phyloP scores from a whole-genome alignment of 2,329 filamentous ascomycete genomes.

The Teratosphaeria gauchensis region DNA sequence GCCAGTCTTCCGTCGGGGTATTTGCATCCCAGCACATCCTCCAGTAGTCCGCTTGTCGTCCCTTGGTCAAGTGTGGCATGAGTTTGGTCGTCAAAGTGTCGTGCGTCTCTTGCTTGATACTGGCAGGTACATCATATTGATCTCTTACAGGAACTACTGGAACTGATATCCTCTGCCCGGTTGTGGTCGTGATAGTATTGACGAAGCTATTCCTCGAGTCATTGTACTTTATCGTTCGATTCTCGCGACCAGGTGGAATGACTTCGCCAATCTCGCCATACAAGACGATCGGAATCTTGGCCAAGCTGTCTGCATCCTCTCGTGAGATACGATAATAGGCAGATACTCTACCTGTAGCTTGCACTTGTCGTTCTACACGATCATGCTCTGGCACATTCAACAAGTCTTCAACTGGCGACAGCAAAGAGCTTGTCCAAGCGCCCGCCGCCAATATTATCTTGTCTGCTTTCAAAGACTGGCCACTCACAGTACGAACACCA shows the following conservation, averaged over 20 bases:
- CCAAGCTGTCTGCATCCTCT: conserved; percentile 40
- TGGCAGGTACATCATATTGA: conserved; percentile 34
- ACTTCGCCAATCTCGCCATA: conserved; percentile 39
- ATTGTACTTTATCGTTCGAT: conserved; percentile 50
- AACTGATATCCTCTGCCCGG: conserved; percentile 44
- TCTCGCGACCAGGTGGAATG: conserved; percentile 39
- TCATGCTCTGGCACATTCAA: conserved; percentile 35
- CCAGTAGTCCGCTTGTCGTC: conserved; percentile 27
- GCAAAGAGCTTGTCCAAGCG: conserved; percentile 46
- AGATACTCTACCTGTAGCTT: conserved; percentile 50
- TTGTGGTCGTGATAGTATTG: conserved; percentile 40
- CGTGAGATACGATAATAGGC: conserved; percentile 47
- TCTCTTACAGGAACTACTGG: conserved; percentile 31
- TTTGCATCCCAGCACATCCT: conserved; percentile 50
- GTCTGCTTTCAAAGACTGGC: conserved; percentile 40
- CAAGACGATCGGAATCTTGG: conserved; percentile 44
- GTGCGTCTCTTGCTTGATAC: conserved; percentile 36
- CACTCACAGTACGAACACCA: conserved; percentile 43
- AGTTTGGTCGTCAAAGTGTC: conserved; percentile 15
- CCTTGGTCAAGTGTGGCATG: conserved; percentile 24
- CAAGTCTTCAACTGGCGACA: conserved; percentile 40
- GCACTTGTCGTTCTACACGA: conserved; percentile 43
- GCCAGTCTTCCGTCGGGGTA: conserved; percentile 52
- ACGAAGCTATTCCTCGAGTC: conserved; percentile 47
- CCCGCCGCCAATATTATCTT: conserved; percentile 48